Percentiles rank a stretch among this genome's conserved stretches.
phyloP scores from a whole-genome alignment of 345 rosid genomes.

The Psidium guajava region DNA sequence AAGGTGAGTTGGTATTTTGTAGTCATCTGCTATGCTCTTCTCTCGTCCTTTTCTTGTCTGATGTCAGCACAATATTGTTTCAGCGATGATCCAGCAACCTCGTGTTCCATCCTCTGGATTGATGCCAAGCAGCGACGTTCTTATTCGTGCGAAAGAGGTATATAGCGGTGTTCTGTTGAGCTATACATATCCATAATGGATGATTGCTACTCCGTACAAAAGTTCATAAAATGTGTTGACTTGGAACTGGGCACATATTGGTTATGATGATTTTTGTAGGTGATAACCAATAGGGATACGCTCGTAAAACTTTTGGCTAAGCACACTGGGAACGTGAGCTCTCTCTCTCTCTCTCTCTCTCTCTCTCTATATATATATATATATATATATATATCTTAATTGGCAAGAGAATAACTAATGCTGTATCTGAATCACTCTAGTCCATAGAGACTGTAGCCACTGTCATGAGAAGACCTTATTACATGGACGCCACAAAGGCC shows the following conservation, averaged over 20 bases:
- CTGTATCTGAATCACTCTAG: constrained; percentile 18
- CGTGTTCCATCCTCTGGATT: constrained; percentile 74
- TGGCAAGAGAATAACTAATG: constrained; percentile 2
- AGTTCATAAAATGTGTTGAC: neutral
- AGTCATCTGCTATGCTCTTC: neutral
- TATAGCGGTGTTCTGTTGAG: neutral
- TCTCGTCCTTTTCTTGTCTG: neutral
- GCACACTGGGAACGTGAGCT: constrained; percentile 79
- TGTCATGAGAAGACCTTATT: constrained; percentile 54
- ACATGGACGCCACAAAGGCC: constrained; percentile 67
- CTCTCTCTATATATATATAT: no score
- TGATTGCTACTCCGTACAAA: neutral
- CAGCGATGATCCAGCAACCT: constrained; percentile 86
- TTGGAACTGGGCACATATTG: neutral
- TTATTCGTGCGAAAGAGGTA: constrained; percentile 87
- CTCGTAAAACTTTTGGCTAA: constrained; percentile 68
- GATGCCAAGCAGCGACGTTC: constrained; percentile 83
- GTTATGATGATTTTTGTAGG: constrained; percentile 29
- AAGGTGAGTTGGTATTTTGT: constrained; percentile 30
- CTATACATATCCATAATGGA: neutral
- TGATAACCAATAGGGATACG: constrained; percentile 48
- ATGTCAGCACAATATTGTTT: constrained; percentile 1
- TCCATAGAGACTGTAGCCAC: constrained; percentile 56
- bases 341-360: neutral
- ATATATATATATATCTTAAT: neutral